Evolutionary conservation across 2,329 filamentous ascomycete species (phyloP), one percentile per base, ranked within the genome.

Genomic region (Verticillium tricorpus): DNA sequence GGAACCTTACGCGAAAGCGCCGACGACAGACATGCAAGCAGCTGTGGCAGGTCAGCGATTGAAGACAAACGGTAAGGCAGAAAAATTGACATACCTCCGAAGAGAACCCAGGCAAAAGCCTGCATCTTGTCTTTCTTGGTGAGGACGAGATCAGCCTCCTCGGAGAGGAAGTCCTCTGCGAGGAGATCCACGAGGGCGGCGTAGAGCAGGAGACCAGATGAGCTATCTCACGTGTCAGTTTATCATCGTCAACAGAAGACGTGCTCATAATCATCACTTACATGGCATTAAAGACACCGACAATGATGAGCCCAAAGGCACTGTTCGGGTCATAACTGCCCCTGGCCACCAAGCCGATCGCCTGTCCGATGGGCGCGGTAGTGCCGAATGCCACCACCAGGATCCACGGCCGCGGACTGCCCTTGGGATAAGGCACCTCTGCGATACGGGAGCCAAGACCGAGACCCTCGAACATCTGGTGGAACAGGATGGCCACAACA

Each of bases 331-430:
- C 85, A 64, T 89, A 89, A 3, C 78, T 77, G 67, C 80, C 81
- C 60, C 83, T 78, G 1, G 84, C 82, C 5, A 78, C 65, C 11
- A 89, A 77, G 28, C 86, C 86, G 62, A 89, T 87, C 9, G 85
- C 91, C 72, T 96, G 92, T 9, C 92, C 92, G 19, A 95, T 79
- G 0, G 92, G 92, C 0, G 92, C 96, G 1, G 89, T 92, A 62
- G 84, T 81, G 22, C 90, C 90, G 65, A 88, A 89, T 15, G 86
- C 85, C 14, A 86, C 67, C 2, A 88, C 85, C 17, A 89, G 75
- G 0, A 85, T 62, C 86, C 86, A 89, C 0, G 86, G 86, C 31
- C 83, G 82, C 65, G 79, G 70, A 69, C 84, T 86, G 31, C 76
- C 77, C 63, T 80, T 80, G 17, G 82, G 80, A 64, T 87, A 88